phyloP scores from a whole-genome alignment of 1,284 basidiomycete species.

The Paramarasmius palmivorus region DNA sequence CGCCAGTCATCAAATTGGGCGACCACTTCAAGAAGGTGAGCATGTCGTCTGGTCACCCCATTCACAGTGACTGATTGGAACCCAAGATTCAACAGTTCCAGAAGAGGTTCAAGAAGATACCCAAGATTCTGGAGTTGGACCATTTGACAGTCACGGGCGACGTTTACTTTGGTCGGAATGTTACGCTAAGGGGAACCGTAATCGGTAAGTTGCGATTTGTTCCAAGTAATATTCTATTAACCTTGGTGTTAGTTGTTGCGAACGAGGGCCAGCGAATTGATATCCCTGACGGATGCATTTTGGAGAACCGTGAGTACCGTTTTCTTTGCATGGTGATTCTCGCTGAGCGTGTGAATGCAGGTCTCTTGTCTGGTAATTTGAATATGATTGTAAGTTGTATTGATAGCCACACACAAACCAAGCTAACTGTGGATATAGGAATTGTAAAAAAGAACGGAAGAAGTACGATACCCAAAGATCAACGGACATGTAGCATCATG shows the following conservation, averaged over 20 bases:
- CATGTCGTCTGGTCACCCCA: too few species aligned
- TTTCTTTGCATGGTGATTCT: too few species aligned
- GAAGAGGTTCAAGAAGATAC: slow-evolving; percentile 97
- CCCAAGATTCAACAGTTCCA: slow-evolving; percentile 98
- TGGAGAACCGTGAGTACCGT: slow-evolving; percentile 78
- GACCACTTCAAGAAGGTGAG: slow-evolving; percentile 88
- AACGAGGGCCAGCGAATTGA: slow-evolving; percentile 95
- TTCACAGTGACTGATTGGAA: too few species aligned
- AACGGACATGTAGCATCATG: too few species aligned
- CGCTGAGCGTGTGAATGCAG: too few species aligned
- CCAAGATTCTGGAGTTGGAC: slow-evolving; percentile 91
- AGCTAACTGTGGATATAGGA: too few species aligned
- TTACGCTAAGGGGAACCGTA: slow-evolving; percentile 86
- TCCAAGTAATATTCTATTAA: slow-evolving; percentile 10
- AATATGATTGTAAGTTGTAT: slow-evolving; percentile 48
- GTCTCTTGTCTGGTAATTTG: slow-evolving; percentile 48
- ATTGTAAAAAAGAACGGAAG: too few species aligned
- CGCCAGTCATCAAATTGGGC: slow-evolving; percentile 97
- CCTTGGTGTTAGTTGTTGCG: slow-evolving; percentile 50
- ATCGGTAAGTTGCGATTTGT: slow-evolving; percentile 50
- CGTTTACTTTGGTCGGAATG: slow-evolving; percentile 93
- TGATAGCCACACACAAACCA: too few species aligned
- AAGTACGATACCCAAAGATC: too few species aligned
- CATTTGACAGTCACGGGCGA: slow-evolving; percentile 84
- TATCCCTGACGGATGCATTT: slow-evolving; percentile 92